A percentile compares a stretch with the other conserved stretches of the same genome.
phyloP scores from a whole-genome alignment of 345 rosid genomes.

The Firmiana major region DNA sequence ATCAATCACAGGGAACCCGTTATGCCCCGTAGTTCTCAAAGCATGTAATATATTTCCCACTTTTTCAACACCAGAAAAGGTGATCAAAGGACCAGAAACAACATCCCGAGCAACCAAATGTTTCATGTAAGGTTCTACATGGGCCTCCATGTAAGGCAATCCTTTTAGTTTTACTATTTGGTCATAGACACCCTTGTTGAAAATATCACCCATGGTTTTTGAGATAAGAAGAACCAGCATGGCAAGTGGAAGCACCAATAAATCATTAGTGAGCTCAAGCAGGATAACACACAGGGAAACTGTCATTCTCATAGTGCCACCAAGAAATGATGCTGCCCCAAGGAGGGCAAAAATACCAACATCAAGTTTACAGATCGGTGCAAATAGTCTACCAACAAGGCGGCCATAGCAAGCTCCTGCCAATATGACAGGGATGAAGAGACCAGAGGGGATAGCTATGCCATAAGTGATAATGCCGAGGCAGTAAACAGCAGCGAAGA shows the following conservation, averaged over 20 bases:
- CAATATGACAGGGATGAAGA: slow-evolving; percentile 73
- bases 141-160: slow-evolving; percentile 65
- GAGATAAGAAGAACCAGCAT: slow-evolving; percentile 73
- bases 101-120: slow-evolving; percentile 58
- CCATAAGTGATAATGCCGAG: slow-evolving; percentile 70
- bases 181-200: slow-evolving; percentile 67
- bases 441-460: slow-evolving; percentile 69
- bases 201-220: slow-evolving; percentile 57
- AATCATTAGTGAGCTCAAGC: slow-evolving; percentile 66
- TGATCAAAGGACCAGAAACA: slow-evolving; percentile 49
- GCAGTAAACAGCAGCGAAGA: slow-evolving; percentile 48
- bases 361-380: slow-evolving; percentile 46
- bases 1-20: slow-evolving; percentile 66
- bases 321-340: slow-evolving; percentile 72
- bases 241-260: slow-evolving; percentile 62
- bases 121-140: slow-evolving; percentile 67
- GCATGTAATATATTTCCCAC: slow-evolving; percentile 50
- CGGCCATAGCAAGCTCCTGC: slow-evolving; percentile 71
- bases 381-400: slow-evolving; percentile 52
- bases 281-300: slow-evolving; percentile 72
- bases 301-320: slow-evolving; percentile 79
- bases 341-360: slow-evolving; percentile 64
- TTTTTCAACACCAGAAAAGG: slow-evolving; percentile 55
- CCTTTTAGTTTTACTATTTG: slow-evolving; percentile 64
- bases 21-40: slow-evolving; percentile 49